Percentiles rank a stretch among this genome's conserved stretches.
Conservation (phyloP, 345 rosid genomes). For the Populus nigra region DNA sequence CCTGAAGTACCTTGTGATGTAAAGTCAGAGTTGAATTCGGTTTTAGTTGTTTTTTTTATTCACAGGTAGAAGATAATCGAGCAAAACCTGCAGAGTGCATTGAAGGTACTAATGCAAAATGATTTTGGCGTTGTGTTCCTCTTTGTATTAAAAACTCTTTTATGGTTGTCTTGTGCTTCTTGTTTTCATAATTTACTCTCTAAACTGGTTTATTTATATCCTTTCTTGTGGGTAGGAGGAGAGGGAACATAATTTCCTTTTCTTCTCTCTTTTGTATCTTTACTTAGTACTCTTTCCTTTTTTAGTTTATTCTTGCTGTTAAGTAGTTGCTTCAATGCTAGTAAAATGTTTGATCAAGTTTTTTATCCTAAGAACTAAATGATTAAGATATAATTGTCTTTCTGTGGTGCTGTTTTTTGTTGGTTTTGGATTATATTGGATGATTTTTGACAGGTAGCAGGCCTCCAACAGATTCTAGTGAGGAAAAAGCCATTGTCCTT, state of each 20-base stretch:
- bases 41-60: conserved; percentile 13
- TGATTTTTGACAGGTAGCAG: conserved; percentile 49
- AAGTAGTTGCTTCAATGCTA: not conserved
- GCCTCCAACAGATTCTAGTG: conserved; percentile 41
- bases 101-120: conserved; percentile 52
- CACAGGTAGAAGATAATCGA: conserved; percentile 54
- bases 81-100: conserved; percentile 45
- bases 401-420: conserved; percentile 6
- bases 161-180: not conserved
- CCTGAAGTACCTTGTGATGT: conserved; percentile 13
- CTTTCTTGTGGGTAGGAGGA: not conserved
- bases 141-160: not conserved
- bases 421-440: conserved; percentile 16
- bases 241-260: not conserved
- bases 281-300: not conserved
- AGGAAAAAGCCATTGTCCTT: conserved; percentile 90
- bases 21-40: conserved; percentile 4
- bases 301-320: not conserved
- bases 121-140: not conserved
- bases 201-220: not conserved
- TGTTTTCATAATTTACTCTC: not conserved
- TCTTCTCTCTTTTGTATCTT: not conserved
- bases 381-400: not conserved
- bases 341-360: not conserved
- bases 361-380: conserved; percentile 12